Conservation (phyloP, 129 eudicot genomes). For the Sambucus nigra region DNA sequence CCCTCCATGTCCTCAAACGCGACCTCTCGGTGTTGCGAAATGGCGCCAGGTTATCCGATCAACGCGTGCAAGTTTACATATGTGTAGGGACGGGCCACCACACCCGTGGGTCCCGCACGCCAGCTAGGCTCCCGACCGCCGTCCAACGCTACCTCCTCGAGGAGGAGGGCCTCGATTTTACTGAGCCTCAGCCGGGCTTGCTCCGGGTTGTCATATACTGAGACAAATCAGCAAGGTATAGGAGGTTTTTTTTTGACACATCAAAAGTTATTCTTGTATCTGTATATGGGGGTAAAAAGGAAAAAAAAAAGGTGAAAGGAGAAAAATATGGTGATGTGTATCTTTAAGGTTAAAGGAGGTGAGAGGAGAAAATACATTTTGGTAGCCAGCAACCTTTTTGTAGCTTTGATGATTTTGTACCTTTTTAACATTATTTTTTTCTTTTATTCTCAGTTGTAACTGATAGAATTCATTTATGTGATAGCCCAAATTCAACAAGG, state of each 20-base stretch:
- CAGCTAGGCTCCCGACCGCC: slow-evolving; percentile 74
- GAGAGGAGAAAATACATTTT: slow-evolving; percentile 19
- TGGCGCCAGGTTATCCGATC: slow-evolving; percentile 76
- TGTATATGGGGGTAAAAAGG: slow-evolving; percentile 48
- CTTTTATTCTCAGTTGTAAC: slow-evolving; percentile 31
- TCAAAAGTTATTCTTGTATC: slow-evolving; percentile 25
- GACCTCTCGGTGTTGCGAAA: slow-evolving; percentile 56
- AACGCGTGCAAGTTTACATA: slow-evolving; percentile 60
- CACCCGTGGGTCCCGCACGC: slow-evolving; percentile 74
- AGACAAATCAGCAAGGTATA: slow-evolving; percentile 33
- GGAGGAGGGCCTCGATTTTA: slow-evolving; percentile 82
- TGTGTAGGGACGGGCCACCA: slow-evolving; percentile 93
- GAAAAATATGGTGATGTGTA: slow-evolving; percentile 13
- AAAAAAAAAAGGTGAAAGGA: neutral
- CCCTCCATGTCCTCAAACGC: slow-evolving; percentile 63
- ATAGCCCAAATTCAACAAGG: slow-evolving; percentile 17
- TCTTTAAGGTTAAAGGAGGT: slow-evolving; percentile 28
- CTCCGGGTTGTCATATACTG: slow-evolving; percentile 73
- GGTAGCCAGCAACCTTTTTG: slow-evolving; percentile 8
- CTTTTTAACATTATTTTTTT: slow-evolving; percentile 11
- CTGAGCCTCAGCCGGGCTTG: slow-evolving; percentile 89
- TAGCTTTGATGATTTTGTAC: slow-evolving; percentile 2
- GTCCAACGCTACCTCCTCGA: slow-evolving; percentile 81
- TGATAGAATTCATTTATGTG: slow-evolving; percentile 28
- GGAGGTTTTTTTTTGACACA: slow-evolving; percentile 48